These are phyloP conservation scores for Funneliformis mosseae DNA, from an alignment of 192 early-diverging fungal species.

Conservation along the genomic window DNA sequence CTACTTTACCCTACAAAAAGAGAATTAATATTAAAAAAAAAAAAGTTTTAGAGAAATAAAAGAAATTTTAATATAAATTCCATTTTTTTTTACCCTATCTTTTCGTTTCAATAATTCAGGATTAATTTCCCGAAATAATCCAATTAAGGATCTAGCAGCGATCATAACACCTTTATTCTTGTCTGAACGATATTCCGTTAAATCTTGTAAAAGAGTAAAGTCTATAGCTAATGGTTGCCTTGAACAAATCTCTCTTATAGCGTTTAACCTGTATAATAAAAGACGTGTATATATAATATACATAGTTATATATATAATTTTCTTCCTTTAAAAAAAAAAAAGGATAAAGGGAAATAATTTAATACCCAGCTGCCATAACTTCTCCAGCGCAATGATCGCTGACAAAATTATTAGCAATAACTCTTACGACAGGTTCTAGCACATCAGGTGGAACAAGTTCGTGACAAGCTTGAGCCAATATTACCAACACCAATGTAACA, in stretches of 20 bases:
- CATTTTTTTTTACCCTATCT: slow-evolving; percentile 65
- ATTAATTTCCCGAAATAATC: slow-evolving; percentile 94
- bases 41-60: background rate
- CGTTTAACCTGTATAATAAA: slow-evolving; percentile 50
- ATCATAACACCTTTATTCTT: slow-evolving; percentile 94
- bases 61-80: background rate
- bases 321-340: background rate
- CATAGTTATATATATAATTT: background rate
- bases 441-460: slow-evolving; percentile 93
- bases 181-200: slow-evolving; percentile 92
- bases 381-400: slow-evolving; percentile 88
- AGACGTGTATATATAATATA: background rate
- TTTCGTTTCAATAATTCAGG: slow-evolving; percentile 91
- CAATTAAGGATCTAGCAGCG: slow-evolving; percentile 87
- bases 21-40: background rate
- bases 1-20: slow-evolving; percentile 67
- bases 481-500: slow-evolving; percentile 90
- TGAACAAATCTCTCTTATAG: slow-evolving; percentile 83
- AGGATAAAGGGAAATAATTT: background rate
- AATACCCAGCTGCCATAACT: slow-evolving; percentile 89
- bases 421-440: slow-evolving; percentile 83
- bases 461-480: slow-evolving; percentile 89
- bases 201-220: slow-evolving; percentile 77
- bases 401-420: slow-evolving; percentile 96
- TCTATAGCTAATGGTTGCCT: slow-evolving; percentile 94